Conservation (phyloP, 2,329 filamentous ascomycete species). For the Fusarium subtropicale region DNA sequence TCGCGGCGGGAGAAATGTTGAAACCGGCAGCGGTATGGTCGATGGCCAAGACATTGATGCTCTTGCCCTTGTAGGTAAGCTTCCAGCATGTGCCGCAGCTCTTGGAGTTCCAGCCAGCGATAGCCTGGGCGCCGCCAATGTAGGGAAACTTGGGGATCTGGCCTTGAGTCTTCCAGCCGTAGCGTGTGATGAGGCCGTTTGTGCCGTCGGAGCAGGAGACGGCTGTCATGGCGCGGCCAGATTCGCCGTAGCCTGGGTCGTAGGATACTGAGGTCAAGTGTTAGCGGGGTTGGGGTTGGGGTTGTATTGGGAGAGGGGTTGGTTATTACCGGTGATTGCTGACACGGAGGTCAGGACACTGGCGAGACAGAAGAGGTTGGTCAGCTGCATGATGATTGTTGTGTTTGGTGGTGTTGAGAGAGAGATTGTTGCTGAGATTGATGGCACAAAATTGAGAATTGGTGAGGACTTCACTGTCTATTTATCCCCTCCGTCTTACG, state of each 20-base stretch:
- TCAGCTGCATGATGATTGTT: constrained; percentile 56
- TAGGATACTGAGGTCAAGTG: constrained; percentile 66
- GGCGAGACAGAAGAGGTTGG: constrained; percentile 53
- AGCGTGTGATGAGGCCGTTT: constrained; percentile 73
- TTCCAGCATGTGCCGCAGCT: constrained; percentile 70
- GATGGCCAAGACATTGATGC: constrained; percentile 66
- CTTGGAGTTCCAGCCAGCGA: constrained; percentile 67
- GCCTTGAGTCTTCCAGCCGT: constrained; percentile 67
- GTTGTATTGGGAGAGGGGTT: background rate
- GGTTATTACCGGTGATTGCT: constrained; percentile 49
- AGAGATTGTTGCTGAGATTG: background rate
- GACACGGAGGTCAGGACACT: constrained; percentile 50
- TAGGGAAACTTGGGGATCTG: constrained; percentile 63
- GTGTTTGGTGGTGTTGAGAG: background rate
- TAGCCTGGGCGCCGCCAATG: constrained; percentile 64
- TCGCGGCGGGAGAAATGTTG: constrained; percentile 66
- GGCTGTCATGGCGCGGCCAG: constrained; percentile 61
- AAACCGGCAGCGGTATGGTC: constrained; percentile 63
- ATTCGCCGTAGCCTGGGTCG: constrained; percentile 76
- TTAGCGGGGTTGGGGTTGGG: constrained; percentile 12
- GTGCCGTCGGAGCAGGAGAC: constrained; percentile 75
- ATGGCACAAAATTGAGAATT: background rate
- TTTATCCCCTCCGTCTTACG: background rate
- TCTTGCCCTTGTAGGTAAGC: constrained; percentile 62
- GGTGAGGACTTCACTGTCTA: background rate